Percentiles rank a stretch among this genome's conserved stretches.
phyloP scores from a whole-genome alignment of 352 stramenopile species.

The Blastocystis sp. region DNA sequence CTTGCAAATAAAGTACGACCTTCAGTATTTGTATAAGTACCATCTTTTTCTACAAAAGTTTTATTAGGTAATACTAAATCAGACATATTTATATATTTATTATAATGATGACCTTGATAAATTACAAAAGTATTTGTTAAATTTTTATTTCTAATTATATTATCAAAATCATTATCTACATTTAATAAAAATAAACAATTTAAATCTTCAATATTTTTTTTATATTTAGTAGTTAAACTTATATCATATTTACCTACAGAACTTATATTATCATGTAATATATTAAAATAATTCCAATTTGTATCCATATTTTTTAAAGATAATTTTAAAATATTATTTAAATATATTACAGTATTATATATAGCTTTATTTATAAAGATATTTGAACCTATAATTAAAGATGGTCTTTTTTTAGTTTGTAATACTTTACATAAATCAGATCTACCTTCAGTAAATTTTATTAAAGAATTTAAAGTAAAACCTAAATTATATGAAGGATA shows the following conservation, averaged over 20 bases:
- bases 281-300: conserved; percentile 30
- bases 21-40: conserved; percentile 29
- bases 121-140: conserved; percentile 28
- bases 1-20: conserved; percentile 13
- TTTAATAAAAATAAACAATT: conserved; percentile 25
- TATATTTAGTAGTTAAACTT: conserved; percentile 19
- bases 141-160: conserved; percentile 28
- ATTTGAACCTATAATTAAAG: no score
- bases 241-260: conserved; percentile 10
- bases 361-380: not conserved
- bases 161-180: conserved; percentile 27
- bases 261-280: conserved; percentile 35
- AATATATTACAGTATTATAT: conserved; percentile 36
- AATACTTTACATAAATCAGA: conserved; percentile 42
- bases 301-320: no score
- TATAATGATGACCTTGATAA: conserved; percentile 22
- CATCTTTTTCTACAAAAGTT: conserved; percentile 40
- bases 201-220: conserved; percentile 26
- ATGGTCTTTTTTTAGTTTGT: conserved; percentile 36
- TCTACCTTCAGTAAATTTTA: conserved; percentile 36
- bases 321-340: no score
- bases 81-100: no score
- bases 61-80: conserved; percentile 38
- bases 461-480: conserved; percentile 20
- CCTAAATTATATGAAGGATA: conserved; percentile 4